A percentile compares a stretch with the other conserved stretches of the same genome.
phyloP scores from a whole-genome alignment of 768 basidiomycete genomes.

The Chalciporus piperatus region DNA sequence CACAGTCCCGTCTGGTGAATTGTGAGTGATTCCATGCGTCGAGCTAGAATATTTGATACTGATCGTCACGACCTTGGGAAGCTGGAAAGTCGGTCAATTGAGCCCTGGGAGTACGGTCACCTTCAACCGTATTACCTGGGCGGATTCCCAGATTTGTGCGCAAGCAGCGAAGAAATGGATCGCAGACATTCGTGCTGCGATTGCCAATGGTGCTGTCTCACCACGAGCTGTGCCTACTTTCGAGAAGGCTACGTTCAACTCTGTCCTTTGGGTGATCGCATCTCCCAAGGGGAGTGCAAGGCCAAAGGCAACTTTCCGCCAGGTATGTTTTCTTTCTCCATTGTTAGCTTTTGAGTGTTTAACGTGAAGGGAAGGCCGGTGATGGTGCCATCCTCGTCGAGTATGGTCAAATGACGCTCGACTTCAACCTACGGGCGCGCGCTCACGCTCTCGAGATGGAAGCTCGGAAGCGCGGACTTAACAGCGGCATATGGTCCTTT shows the following conservation, averaged over 20 bases:
- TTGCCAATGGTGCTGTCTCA: not conserved
- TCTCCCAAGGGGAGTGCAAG: slow-evolving; percentile 10
- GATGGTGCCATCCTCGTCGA: slow-evolving; percentile 64
- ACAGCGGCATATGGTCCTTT: slow-evolving; percentile 40
- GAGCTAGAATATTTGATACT: not conserved
- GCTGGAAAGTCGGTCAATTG: slow-evolving; percentile 71
- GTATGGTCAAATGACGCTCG: slow-evolving; percentile 53
- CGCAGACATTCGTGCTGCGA: slow-evolving; percentile 15
- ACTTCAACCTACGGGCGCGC: slow-evolving; percentile 51
- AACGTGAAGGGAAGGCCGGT: slow-evolving; percentile 45
- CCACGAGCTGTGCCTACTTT: not conserved
- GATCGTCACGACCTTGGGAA: slow-evolving; percentile 17
- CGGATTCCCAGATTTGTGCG: slow-evolving; percentile 32
- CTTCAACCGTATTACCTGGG: slow-evolving; percentile 51
- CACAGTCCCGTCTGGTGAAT: slow-evolving; percentile 48
- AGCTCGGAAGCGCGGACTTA: slow-evolving; percentile 27
- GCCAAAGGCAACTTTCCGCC: slow-evolving; percentile 47
- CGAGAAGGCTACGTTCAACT: not conserved
- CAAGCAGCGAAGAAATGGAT: slow-evolving; percentile 32
- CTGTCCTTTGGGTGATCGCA: slow-evolving; percentile 13
- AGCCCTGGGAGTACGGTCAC: slow-evolving; percentile 52
- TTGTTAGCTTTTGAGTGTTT: not conserved
- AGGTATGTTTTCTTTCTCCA: slow-evolving; percentile 37
- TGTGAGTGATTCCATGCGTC: slow-evolving; percentile 34
- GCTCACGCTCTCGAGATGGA: slow-evolving; percentile 54